These are phyloP conservation scores for Torulaspora maleeae DNA, from an alignment of 805 yeast species.

Conservation along the genomic window DNA sequence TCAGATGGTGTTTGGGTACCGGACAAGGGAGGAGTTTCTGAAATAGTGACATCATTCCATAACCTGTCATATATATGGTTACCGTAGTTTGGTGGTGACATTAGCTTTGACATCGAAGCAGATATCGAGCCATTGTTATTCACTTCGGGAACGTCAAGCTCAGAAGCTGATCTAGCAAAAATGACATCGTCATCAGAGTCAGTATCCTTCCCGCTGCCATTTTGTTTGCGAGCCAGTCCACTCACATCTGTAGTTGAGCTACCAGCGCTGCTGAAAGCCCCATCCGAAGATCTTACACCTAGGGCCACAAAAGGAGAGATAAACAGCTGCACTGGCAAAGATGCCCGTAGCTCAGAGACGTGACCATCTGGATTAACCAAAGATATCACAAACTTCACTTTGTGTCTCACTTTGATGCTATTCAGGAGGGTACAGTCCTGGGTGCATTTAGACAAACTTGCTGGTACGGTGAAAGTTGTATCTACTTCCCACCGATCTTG, in stretches of 20 bases:
- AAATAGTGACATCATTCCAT: conserved; percentile 54
- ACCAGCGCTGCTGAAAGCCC: conserved; percentile 12
- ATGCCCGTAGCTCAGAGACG: conserved; percentile 84
- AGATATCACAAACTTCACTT: conserved; percentile 73
- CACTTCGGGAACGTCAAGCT: conserved; percentile 22
- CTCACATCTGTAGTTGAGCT: conserved; percentile 5
- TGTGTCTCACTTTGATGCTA: conserved; percentile 80
- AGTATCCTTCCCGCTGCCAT: conserved; percentile 23
- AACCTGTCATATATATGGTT: conserved; percentile 75
- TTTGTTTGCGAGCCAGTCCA: conserved; percentile 3
- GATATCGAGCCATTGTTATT: conserved; percentile 17
- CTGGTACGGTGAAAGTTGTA: conserved; percentile 59
- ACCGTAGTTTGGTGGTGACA: conserved; percentile 85
- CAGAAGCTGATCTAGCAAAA: conserved; percentile 38
- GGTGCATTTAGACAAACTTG: conserved; percentile 67
- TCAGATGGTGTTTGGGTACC: conserved; percentile 32
- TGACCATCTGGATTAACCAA: conserved; percentile 88
- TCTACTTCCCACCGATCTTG: conserved; percentile 74
- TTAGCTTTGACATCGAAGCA: conserved; percentile 37
- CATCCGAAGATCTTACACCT: conserved; percentile 26
- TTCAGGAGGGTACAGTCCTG: conserved; percentile 78
- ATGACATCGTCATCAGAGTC: conserved; percentile 38
- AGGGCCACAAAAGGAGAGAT: conserved; percentile 80
- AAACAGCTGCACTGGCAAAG: conserved; percentile 73
- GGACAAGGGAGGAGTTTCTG: conserved; percentile 34